phyloP scores from a whole-genome alignment of 2,329 filamentous ascomycete species.

The Neofusicoccum laricinum region DNA sequence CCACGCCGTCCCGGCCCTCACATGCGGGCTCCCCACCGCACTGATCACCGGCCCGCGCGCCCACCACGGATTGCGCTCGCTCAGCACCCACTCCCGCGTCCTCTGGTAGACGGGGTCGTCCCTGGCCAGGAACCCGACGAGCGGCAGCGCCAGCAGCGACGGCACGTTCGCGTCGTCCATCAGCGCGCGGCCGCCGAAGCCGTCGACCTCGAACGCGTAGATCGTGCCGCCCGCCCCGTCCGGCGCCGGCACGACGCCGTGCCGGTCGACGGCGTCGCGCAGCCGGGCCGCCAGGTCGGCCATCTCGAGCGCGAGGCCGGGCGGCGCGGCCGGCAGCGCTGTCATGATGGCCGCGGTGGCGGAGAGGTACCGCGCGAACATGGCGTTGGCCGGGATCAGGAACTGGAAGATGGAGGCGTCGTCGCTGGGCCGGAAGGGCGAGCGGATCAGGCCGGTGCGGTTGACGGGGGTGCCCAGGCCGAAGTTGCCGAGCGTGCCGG shows the following conservation, averaged over 20 bases:
- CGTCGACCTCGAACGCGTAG: conserved; percentile 50
- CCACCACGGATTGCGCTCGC: conserved; percentile 48
- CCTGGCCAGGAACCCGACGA: conserved; percentile 55
- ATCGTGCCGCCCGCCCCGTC: conserved; percentile 39
- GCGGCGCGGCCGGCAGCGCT: conserved; percentile 43
- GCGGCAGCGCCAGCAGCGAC: conserved; percentile 62
- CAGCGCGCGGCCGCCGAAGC: conserved; percentile 54
- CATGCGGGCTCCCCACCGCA: conserved; percentile 49
- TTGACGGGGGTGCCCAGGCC: conserved; percentile 49
- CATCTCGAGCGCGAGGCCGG: conserved; percentile 57
- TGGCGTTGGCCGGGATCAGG: conserved; percentile 60
- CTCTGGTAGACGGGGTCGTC: conserved; percentile 43
- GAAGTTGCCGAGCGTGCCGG: conserved; percentile 53
- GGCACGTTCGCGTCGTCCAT: conserved; percentile 75
- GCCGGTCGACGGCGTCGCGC: conserved; percentile 42
- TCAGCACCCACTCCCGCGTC: conserved; percentile 45
- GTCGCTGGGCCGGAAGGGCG: conserved; percentile 50
- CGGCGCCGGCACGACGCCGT: conserved; percentile 40
- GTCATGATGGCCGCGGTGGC: conserved; percentile 53
- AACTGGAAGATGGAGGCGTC: conserved; percentile 50
- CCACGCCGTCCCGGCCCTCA: conserved; percentile 47
- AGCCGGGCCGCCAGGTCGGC: conserved; percentile 50
- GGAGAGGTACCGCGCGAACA: conserved; percentile 65
- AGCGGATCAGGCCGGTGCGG: conserved; percentile 48
- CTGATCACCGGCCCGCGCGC: conserved; percentile 49